Conservation (phyloP, 2,329 filamentous ascomycete genomes). For the Albifimbria verrucaria region DNA sequence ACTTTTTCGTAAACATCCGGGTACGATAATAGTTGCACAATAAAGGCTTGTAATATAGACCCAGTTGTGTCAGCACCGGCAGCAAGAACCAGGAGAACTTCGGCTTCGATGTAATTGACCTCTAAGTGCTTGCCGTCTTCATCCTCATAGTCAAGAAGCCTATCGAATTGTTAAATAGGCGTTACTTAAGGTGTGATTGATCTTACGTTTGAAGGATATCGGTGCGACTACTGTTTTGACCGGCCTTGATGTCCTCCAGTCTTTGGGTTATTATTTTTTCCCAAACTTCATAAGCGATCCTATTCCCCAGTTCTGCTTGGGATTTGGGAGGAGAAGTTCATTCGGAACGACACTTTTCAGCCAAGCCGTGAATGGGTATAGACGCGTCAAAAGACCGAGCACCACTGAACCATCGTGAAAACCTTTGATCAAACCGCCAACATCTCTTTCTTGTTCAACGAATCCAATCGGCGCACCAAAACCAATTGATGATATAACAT, state of each 20-base stretch:
- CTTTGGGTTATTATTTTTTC: slow-evolving; percentile 49
- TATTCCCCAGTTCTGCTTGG: slow-evolving; percentile 51
- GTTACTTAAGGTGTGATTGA: not conserved
- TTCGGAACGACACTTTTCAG: slow-evolving; percentile 41
- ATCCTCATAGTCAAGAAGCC: slow-evolving; percentile 41
- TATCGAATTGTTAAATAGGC: slow-evolving; percentile 5
- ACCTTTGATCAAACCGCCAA: slow-evolving; percentile 50
- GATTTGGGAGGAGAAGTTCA: slow-evolving; percentile 30
- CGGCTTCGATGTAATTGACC: slow-evolving; percentile 49
- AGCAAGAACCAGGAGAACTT: slow-evolving; percentile 48
- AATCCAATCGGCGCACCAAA: slow-evolving; percentile 57
- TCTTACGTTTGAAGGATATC: slow-evolving; percentile 51
- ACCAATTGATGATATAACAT: slow-evolving; percentile 53
- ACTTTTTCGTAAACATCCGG: slow-evolving; percentile 39
- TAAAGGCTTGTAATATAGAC: slow-evolving; percentile 45
- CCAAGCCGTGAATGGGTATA: slow-evolving; percentile 53
- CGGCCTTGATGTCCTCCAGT: slow-evolving; percentile 41
- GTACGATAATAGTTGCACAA: slow-evolving; percentile 37
- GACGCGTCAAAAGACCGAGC: slow-evolving; percentile 48
- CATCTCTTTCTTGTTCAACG: slow-evolving; percentile 47
- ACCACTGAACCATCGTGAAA: slow-evolving; percentile 50
- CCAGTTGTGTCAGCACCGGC: slow-evolving; percentile 52
- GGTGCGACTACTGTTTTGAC: slow-evolving; percentile 33
- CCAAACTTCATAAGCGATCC: slow-evolving; percentile 55
- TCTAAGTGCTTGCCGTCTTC: slow-evolving; percentile 43